Evolutionary conservation across 371 early-diverging fungal genomes (phyloP).

Genomic region (Mucor piriformis): DNA sequence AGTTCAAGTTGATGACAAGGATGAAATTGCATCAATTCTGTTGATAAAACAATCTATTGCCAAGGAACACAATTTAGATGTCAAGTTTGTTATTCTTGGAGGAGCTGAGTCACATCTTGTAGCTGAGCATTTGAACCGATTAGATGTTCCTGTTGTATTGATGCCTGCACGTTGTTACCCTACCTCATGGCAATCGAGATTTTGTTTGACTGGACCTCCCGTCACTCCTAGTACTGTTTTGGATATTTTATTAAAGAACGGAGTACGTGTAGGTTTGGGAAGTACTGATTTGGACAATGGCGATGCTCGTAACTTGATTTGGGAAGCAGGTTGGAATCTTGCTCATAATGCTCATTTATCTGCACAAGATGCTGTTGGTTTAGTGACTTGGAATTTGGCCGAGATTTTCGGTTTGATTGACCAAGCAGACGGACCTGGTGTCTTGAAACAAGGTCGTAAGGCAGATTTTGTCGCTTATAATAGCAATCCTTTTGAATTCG

Average conservation of each 20-base stretch:
- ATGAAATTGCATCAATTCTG: conserved; percentile 68
- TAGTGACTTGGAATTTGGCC: conserved; percentile 78
- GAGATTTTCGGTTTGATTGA: conserved; percentile 58
- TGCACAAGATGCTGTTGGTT: conserved; percentile 66
- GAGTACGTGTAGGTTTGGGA: conserved; percentile 67
- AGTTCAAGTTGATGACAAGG: conserved; percentile 65
- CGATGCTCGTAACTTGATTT: conserved; percentile 69
- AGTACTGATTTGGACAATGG: conserved; percentile 61
- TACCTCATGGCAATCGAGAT: conserved; percentile 61
- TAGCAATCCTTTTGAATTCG: conserved; percentile 61
- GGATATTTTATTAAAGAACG: conserved; percentile 58
- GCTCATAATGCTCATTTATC: conserved; percentile 38
- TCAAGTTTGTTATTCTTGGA: conserved; percentile 61
- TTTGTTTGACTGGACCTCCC: conserved; percentile 66
- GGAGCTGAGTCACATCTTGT: conserved; percentile 78
- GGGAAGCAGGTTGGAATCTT: conserved; percentile 71
- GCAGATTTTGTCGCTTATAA: conserved; percentile 60
- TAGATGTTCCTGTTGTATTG: conserved; percentile 67
- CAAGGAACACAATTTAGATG: conserved; percentile 15
- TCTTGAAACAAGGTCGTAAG: conserved; percentile 25
- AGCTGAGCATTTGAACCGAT: conserved; percentile 58
- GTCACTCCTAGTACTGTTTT: conserved; percentile 55
- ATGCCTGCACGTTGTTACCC: conserved; percentile 73
- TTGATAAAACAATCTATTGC: conserved; percentile 52
- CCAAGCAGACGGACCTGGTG: conserved; percentile 19